Percentiles rank a stretch among this genome's conserved stretches.
Evolutionary conservation across 2,329 filamentous ascomycete genomes (phyloP).

Genomic region (Chaetomium sp.): DNA sequence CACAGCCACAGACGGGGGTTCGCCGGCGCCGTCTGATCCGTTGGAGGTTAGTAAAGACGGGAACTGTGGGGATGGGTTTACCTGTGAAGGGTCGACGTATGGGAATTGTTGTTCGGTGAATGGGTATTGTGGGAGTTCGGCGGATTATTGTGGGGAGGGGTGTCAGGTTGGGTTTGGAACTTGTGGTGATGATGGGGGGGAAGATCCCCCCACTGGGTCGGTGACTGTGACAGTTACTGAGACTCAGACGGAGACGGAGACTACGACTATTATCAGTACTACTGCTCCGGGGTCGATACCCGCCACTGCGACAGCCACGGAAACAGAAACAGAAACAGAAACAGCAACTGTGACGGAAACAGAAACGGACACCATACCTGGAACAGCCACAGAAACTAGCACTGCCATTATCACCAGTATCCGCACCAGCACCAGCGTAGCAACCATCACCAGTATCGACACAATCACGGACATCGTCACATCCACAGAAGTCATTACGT

Average conservation of each 20-base stretch:
- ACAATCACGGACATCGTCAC: slow-evolving; percentile 14
- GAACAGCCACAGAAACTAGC: slow-evolving; percentile 12
- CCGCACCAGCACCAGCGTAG: slow-evolving; percentile 35
- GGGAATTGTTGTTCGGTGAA: slow-evolving; percentile 24
- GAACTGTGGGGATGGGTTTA: slow-evolving; percentile 19
- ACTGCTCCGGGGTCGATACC: too few species aligned
- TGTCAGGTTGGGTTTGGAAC: slow-evolving; percentile 20
- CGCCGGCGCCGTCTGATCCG: too few species aligned
- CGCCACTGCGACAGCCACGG: neutral
- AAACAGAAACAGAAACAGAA: neutral
- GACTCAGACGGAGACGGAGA: neutral
- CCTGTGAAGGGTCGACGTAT: slow-evolving; percentile 20
- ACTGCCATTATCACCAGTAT: slow-evolving; percentile 74
- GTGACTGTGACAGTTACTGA: slow-evolving; percentile 14
- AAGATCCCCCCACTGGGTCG: neutral
- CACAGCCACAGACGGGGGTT: neutral
- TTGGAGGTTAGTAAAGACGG: slow-evolving; percentile 20
- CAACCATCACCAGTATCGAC: slow-evolving; percentile 13
- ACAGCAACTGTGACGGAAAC: slow-evolving; percentile 5
- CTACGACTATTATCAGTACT: too few species aligned
- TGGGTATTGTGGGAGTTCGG: slow-evolving; percentile 23
- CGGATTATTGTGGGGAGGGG: slow-evolving; percentile 22
- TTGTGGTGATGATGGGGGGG: slow-evolving; percentile 9
- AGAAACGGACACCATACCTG: neutral
- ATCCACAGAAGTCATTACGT: slow-evolving; percentile 11